Evolutionary conservation across 164 flowering plant genomes (phyloP), one percentile per base, ranked within the genome.

Genomic region (Malania oleifera): DNA sequence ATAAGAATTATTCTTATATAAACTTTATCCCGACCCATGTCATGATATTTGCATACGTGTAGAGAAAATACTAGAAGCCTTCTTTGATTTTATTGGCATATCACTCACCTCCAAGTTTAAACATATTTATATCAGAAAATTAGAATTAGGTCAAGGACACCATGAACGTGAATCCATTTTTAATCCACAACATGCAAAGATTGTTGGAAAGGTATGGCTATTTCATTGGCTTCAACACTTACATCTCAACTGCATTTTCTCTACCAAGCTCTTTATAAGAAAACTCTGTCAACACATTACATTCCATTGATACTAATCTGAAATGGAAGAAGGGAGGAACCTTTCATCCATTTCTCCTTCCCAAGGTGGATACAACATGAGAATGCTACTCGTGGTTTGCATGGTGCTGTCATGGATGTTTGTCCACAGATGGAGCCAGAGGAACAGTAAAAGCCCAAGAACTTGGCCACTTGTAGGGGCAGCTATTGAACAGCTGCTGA

Each of bases 391-490:
- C 31, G 5, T 78, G 45, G 61, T 57, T 45, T 64, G 74, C 70
- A 55, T 67, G 49, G 51, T 76, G 46, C 19, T 69, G 37, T 70
- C 85, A 37, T 86, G 87, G 93, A 53, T 87, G 5, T 58, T 82
- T 55, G 58, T 80, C 70, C 84, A 84, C 60, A 69, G 96, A 67
- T 84, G 91, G 91, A 73, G 43, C 61, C 91, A 90, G 62, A 80
- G 89, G 64, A 80, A 77, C 62, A 63, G 61, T 15, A 82, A 59
- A 54, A 95, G 98, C 37, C 98, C 98, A 0, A 93, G 77, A 70
- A 89, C 96, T 24, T 93, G 98, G 98, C 98, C 98, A 0, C 20
- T 93, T 2, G 66, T 93, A 0, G 98, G 97, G n/a, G 91, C 96
- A 27, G 83, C 90, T 1, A 67, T 87, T 7, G 98, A 92, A 53